These are phyloP conservation scores for Dichomitus squalens DNA, from an alignment of 1,284 basidiomycete species.

Conservation along the genomic window DNA sequence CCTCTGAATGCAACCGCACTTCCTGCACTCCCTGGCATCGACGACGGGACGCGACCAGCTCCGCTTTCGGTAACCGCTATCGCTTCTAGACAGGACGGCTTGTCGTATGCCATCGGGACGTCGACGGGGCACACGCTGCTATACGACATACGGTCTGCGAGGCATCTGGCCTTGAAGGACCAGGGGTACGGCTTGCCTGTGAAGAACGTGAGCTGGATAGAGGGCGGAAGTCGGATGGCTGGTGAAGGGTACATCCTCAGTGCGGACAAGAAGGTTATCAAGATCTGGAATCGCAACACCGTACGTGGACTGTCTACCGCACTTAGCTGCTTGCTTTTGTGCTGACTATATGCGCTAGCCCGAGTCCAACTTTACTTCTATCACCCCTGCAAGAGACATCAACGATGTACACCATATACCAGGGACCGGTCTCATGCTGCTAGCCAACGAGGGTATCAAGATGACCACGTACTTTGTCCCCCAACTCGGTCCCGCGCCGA, in stretches of 20 bases:
- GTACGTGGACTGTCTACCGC: slow-evolving; percentile 41
- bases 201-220: slow-evolving; percentile 88
- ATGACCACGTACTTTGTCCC: slow-evolving; percentile 95
- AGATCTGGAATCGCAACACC: slow-evolving; percentile 89
- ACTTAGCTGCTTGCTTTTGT: background rate
- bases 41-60: slow-evolving; percentile 33
- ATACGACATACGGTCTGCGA: slow-evolving; percentile 90
- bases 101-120: slow-evolving; percentile 94
- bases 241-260: slow-evolving; percentile 88
- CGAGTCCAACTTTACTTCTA: slow-evolving; percentile 87
- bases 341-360: slow-evolving; percentile 50
- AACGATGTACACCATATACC: slow-evolving; percentile 91
- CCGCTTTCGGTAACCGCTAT: slow-evolving; percentile 81
- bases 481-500: slow-evolving; percentile 93
- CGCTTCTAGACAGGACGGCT: slow-evolving; percentile 82
- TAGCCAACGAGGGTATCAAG: slow-evolving; percentile 91
- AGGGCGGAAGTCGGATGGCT: slow-evolving; percentile 80
- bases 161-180: slow-evolving; percentile 89
- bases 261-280: slow-evolving; percentile 93
- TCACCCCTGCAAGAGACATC: slow-evolving; percentile 88
- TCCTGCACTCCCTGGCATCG: slow-evolving; percentile 46
- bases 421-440: slow-evolving; percentile 82
- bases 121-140: slow-evolving; percentile 93
- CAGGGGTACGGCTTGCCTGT: slow-evolving; percentile 97
- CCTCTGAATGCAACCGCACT: slow-evolving; percentile 42